Conservation (phyloP, 495 filamentous ascomycete species). For the Aspergillus homomorphus region DNA sequence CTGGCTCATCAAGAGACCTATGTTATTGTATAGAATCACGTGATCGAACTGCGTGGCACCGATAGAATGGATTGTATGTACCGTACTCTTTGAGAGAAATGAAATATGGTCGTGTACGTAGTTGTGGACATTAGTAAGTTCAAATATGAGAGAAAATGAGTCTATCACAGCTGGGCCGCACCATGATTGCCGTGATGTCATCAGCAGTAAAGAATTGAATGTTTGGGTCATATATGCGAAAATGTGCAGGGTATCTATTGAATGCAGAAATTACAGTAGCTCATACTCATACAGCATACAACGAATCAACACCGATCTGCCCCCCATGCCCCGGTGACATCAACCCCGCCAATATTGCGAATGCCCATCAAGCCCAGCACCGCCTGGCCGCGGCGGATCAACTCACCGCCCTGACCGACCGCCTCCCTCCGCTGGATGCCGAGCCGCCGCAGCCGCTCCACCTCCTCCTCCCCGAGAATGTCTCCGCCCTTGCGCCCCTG, state of each 20-base stretch:
- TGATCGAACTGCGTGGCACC: no score
- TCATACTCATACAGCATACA: background rate
- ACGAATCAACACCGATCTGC: background rate
- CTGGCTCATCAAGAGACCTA: no score
- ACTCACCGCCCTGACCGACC: conserved; percentile 3
- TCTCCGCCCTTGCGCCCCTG: conserved; percentile 12
- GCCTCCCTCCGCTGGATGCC: conserved; percentile 14
- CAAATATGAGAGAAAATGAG: no score
- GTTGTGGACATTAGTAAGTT: no score
- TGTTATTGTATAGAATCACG: no score
- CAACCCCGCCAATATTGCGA: conserved; percentile 10
- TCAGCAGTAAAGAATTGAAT: no score
- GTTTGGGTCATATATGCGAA: no score
- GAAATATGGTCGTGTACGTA: no score
- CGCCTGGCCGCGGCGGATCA: conserved; percentile 10
- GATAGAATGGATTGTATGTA: no score
- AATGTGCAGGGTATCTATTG: background rate
- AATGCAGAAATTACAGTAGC: background rate
- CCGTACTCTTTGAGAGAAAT: no score
- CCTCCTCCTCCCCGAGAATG: conserved; percentile 15
- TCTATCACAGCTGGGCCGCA: no score
- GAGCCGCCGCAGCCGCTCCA: conserved; percentile 14
- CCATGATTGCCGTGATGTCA: no score
- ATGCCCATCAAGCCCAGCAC: conserved; percentile 13
- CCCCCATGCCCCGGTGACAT: conserved; percentile 15